phyloP scores from a whole-genome alignment of 208 protist species.

The Leishmania martiniquensis region DNA sequence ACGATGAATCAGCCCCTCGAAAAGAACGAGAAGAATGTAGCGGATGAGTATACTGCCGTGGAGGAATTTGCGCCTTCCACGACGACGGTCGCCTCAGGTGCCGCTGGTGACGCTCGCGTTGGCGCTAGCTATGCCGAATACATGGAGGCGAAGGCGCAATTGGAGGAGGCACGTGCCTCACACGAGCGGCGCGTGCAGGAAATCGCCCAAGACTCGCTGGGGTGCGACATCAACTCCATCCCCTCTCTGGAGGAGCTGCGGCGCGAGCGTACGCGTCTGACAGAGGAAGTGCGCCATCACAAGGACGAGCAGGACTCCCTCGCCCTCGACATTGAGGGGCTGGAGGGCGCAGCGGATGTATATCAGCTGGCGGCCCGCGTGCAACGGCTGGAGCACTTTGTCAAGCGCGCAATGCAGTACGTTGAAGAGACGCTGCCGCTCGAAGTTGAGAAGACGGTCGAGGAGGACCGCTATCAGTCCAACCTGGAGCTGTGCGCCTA shows the following conservation, averaged over 20 bases:
- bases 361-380: conserved; percentile 73
- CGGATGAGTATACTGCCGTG: background rate
- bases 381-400: conserved; percentile 74
- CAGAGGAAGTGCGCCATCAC: conserved; percentile 67
- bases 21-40: background rate
- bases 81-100: background rate
- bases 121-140: conserved; percentile 15
- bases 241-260: conserved; percentile 59
- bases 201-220: conserved; percentile 27
- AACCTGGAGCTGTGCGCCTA: conserved; percentile 76
- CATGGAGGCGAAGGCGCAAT: conserved; percentile 19
- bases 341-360: conserved; percentile 45
- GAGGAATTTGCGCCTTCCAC: background rate
- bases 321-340: conserved; percentile 59
- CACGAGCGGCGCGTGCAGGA: conserved; percentile 34
- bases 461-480: conserved; percentile 56
- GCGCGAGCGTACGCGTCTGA: conserved; percentile 52
- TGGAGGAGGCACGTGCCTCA: conserved; percentile 30
- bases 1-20: background rate
- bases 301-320: conserved; percentile 83
- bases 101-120: background rate
- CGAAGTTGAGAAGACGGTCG: conserved; percentile 58
- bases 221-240: conserved; percentile 26
- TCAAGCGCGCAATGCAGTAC: conserved; percentile 37
- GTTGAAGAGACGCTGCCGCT: conserved; percentile 46